phyloP scores from a whole-genome alignment of 2,329 filamentous ascomycete genomes.

The Epichloe scottii region DNA sequence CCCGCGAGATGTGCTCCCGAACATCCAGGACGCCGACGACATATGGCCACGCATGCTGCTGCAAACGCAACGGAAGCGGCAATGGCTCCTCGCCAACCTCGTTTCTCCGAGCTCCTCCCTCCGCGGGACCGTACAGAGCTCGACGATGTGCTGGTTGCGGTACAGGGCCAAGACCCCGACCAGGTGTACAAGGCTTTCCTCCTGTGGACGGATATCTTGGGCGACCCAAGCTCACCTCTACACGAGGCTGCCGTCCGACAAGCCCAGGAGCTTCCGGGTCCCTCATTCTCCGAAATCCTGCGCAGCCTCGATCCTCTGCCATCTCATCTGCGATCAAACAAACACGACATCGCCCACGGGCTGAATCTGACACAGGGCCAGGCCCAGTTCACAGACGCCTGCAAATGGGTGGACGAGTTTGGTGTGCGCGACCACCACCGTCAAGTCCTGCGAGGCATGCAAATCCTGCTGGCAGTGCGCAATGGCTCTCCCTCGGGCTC shows the following conservation, averaged over 20 bases:
- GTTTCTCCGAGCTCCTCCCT: constrained; percentile 7
- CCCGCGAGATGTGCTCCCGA: constrained; percentile 9
- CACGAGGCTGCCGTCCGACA: constrained; percentile 17
- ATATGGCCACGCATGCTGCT: constrained; percentile 12
- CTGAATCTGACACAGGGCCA: constrained; percentile 27
- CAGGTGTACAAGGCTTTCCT: constrained; percentile 15
- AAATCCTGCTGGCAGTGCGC: constrained; percentile 23
- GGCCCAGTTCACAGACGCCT: constrained; percentile 25
- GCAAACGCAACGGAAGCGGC: constrained; percentile 5
- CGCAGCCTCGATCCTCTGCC: constrained; percentile 45
- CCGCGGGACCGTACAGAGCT: constrained; percentile 10
- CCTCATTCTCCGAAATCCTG: constrained; percentile 52
- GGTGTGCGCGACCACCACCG: constrained; percentile 32
- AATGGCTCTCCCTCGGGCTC: constrained; percentile 14
- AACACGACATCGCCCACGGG: constrained; percentile 35
- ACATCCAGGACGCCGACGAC: constrained; percentile 10
- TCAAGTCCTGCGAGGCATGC: constrained; percentile 22
- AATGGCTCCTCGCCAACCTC: not conserved
- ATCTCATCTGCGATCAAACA: constrained; percentile 29
- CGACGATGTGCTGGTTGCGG: constrained; percentile 17
- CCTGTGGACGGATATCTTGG: constrained; percentile 15
- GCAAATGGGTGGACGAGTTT: constrained; percentile 26
- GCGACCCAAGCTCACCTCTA: constrained; percentile 8
- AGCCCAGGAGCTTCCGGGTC: constrained; percentile 31
- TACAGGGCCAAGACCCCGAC: constrained; percentile 17